Conservation (phyloP, 2,329 filamentous ascomycete genomes). For the Ceratocystis eucalypticola region DNA sequence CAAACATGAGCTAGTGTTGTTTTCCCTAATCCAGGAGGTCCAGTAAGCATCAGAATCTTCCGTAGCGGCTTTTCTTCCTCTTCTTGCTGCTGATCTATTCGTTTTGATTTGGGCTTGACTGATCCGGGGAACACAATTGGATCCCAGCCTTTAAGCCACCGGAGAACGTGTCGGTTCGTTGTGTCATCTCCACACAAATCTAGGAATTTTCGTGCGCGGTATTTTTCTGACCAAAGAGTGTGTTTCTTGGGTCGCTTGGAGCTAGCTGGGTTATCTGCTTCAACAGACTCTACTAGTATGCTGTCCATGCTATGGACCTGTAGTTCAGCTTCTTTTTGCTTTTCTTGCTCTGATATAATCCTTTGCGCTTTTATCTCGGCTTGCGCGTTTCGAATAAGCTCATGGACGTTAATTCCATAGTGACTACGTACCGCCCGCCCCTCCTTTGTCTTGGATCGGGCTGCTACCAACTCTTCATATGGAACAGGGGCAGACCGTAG, state of each 20-base stretch:
- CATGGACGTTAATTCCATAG: constrained; percentile 86
- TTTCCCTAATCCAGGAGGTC: constrained; percentile 86
- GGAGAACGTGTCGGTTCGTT: constrained; percentile 77
- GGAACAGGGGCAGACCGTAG: constrained; percentile 34
- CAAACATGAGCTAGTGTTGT: constrained; percentile 95
- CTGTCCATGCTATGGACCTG: constrained; percentile 10
- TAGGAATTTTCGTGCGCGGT: constrained; percentile 79
- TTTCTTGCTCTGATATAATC: constrained; percentile 11
- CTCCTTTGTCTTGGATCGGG: constrained; percentile 51
- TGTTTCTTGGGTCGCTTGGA: constrained; percentile 35
- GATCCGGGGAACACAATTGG: constrained; percentile 76
- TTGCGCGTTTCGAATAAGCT: constrained; percentile 58
- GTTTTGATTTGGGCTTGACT: constrained; percentile 41
- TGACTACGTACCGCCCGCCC: constrained; percentile 62
- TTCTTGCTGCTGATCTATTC: constrained; percentile 33
- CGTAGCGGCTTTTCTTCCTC: constrained; percentile 55
- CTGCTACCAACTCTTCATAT: constrained; percentile 55
- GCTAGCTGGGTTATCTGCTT: constrained; percentile 22
- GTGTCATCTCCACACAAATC: constrained; percentile 90
- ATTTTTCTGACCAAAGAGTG: constrained; percentile 92
- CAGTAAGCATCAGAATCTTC: constrained; percentile 81
- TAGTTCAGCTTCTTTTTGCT: neutral
- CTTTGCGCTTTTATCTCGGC: constrained; percentile 36
- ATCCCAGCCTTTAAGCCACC: constrained; percentile 94
- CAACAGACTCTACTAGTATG: constrained; percentile 30